Base-by-base conservation (phyloP, 2,329 filamentous ascomycete species). In the Beauveria australis region DNA sequence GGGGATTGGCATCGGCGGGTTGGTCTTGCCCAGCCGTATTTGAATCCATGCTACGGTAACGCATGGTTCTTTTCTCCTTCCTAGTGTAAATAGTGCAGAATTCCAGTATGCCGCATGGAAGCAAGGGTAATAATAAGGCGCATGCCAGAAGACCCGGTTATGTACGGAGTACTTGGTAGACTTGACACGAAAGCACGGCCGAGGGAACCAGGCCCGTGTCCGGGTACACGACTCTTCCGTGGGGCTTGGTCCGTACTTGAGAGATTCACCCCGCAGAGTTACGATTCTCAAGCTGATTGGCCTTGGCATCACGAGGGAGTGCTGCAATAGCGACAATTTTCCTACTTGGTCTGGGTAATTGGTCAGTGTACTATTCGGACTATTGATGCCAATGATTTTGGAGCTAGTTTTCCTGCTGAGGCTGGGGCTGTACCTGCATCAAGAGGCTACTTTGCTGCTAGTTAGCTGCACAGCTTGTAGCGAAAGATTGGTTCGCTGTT, bases 11-110 rank as follows among this genome's bases (percentile, higher is more conserved):
- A 48, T 40, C 22, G 19, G 12, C 51, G 49, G 41, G 46, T 40
- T 22, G 41, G 30, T 19, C 28, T 30, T 51, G 58, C 49, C 26
- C 7, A 22, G 49, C 10, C 18, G 14, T 33, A 28, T 60, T 53
- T 16, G 22, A 24, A 41, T 16, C 40, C 48, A 52, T 52, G 22
- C 6, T 53, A 24, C 44, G 40, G n/a, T 5, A 7, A 33, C 7
- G 37, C 49, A 60, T 54, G 48, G 26, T 43, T n/a, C 22, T 40
- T 40, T 46, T 22, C 41, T 53, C 58, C 58, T 60, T 60, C 49
- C 58, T 53, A 60, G 48, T 53, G 8, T 16, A 37, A 37, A 37
- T 3, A 28, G 48, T 18, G 48, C 44, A 49, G 57, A 59, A 12
- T 40, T 46, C 28, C 24, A n/a, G 19, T 14, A 53, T 33, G 37